phyloP scores from a whole-genome alignment of 2,329 filamentous ascomycete genomes.

The Magnaporthales sp. region DNA sequence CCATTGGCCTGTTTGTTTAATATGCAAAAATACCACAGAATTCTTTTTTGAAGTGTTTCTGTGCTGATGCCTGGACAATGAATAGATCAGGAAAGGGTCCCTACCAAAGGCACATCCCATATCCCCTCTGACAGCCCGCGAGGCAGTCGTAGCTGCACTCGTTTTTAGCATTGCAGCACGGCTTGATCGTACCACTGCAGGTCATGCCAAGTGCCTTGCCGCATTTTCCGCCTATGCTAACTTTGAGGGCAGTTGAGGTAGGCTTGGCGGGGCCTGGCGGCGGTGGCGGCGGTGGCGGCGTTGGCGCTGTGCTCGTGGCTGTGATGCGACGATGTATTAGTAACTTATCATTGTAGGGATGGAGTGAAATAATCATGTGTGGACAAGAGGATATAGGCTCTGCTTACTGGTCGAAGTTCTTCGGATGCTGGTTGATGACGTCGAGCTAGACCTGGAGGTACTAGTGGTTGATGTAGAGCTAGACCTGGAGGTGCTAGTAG shows the following conservation, averaged over 20 bases:
- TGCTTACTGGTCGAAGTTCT: background rate
- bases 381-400: too few relatives aligned
- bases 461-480: background rate
- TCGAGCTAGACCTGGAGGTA: background rate
- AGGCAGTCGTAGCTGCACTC: background rate
- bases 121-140: background rate
- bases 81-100: too few relatives aligned
- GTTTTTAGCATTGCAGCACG: constrained; percentile 1
- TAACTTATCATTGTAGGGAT: too few relatives aligned
- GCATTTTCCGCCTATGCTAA: constrained; percentile 5
- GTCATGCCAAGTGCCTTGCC: constrained; percentile 1
- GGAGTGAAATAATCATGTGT: too few relatives aligned
- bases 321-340: too few relatives aligned
- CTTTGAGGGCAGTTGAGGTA: background rate
- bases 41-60: too few relatives aligned
- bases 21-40: too few relatives aligned
- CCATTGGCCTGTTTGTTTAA: too few relatives aligned
- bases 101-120: constrained; percentile 1
- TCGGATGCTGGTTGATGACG: background rate
- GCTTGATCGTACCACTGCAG: background rate
- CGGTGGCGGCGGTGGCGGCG: too few relatives aligned
- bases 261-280: too few relatives aligned
- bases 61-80: too few relatives aligned
- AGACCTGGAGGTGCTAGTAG: background rate
- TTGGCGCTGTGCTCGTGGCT: too few relatives aligned